Evolutionary conservation across 163 green algal genomes (phyloP), one percentile per base, ranked within the genome.

Genomic region (Trebouxia gelatinosa): DNA sequence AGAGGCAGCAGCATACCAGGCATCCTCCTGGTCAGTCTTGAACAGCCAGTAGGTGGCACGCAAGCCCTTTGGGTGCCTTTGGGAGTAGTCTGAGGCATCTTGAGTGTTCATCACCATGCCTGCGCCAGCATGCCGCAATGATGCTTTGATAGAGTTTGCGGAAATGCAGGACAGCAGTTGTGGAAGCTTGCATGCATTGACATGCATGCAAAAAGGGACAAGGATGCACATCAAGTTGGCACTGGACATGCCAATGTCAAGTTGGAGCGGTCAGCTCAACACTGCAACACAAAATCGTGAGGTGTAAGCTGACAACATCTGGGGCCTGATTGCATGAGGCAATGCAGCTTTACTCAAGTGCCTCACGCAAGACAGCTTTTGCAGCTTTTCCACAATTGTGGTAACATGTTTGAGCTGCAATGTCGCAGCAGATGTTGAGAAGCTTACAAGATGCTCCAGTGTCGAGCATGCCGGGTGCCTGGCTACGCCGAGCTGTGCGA

Each of bases 11-110:
- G 76, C 76, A 70, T 76, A 76, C 61, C 61, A 74, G n/a, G 59
- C 70, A 38, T 78, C 70, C 51, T 61, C 46, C 70, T 76, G 68
- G 43, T 61, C 46, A 31, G 39, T 76, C 70, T 78, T 78, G 70
- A 78, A 67, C 31, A 78, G 21, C 70, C 70, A 78, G 70, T 68
- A 65, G 48, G 70, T 61, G 31, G 51, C 37, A 1, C 70, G 23
- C 2, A 78, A 31, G 23, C 43, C 70, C 32, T 29, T 40, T 23
- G 43, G 13, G 34, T 78, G 50, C 13, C 48, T 48, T 2, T 19
- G 21, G 6, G 34, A 37, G n/a, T 65, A 65, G 17, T 66, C 70
- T 37, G 70, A 48, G 7, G 67, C 32, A 31, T 78, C 70, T 23
- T 78, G 46, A 4, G 70, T 78, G 70, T 78, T 50, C 70, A 78